Evolutionary conservation across 306 rosid species (phyloP).

Genomic region (Biancaea sappan): DNA sequence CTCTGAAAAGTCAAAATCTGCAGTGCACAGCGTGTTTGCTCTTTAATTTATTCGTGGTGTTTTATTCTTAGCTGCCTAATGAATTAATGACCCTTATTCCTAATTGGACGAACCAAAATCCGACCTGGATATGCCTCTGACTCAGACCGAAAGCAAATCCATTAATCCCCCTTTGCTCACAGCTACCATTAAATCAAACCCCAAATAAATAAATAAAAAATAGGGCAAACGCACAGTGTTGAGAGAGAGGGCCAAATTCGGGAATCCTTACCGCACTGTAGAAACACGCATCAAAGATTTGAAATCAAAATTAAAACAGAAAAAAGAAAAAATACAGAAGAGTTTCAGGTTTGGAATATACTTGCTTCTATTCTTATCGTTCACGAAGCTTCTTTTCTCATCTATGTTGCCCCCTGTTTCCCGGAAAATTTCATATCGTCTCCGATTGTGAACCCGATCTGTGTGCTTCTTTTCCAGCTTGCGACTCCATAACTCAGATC

Average conservation of each 20-base stretch:
- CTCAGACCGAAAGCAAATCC: not conserved
- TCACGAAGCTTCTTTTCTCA: not conserved
- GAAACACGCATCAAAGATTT: not conserved
- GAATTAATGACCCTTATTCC: not conserved
- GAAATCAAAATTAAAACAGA: not conserved
- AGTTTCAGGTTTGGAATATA: not conserved
- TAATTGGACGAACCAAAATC: constrained; percentile 2
- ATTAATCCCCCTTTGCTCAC: not conserved
- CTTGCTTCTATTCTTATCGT: not conserved
- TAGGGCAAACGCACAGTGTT: too few relatives aligned
- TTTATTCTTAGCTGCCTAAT: too few relatives aligned
- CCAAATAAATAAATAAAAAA: too few relatives aligned
- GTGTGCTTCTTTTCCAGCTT: not conserved
- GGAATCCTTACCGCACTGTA: not conserved
- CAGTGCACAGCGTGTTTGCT: not conserved
- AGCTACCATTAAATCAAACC: not conserved
- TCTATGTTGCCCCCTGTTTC: not conserved
- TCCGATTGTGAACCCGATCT: not conserved
- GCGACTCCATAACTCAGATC: constrained; percentile 17
- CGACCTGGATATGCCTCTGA: not conserved
- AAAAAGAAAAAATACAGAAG: not conserved
- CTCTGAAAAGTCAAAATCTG: too few relatives aligned
- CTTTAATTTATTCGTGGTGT: too few relatives aligned
- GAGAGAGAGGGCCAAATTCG: not conserved
- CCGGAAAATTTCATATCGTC: not conserved